A percentile compares a stretch with the other conserved stretches of the same genome.
Evolutionary conservation across 305 asterid genomes (phyloP).

Genomic region (Coffea humblotiana): DNA sequence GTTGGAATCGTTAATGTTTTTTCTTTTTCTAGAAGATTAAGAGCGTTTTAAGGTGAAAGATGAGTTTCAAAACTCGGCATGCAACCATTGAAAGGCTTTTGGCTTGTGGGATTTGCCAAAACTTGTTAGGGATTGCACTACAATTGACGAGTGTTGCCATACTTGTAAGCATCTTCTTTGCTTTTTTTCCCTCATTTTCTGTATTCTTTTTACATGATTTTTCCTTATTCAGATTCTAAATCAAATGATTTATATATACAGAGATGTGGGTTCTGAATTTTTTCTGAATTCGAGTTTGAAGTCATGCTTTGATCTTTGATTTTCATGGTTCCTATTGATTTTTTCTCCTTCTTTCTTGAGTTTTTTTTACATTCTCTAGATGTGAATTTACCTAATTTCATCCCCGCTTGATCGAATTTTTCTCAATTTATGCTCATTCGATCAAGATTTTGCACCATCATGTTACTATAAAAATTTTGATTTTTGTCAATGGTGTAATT

Average conservation of each 20-base stretch:
- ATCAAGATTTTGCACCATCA: not conserved
- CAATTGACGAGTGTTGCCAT: constrained; percentile 27
- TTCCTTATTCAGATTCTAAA: not conserved
- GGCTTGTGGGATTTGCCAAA: constrained; percentile 21
- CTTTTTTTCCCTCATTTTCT: not conserved
- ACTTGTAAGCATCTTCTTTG: not conserved
- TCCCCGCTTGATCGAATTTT: not conserved
- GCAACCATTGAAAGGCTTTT: constrained; percentile 11
- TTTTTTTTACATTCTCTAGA: no score
- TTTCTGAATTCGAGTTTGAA: not conserved
- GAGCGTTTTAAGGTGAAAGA: not conserved
- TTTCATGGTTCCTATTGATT: not conserved
- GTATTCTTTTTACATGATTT: not conserved
- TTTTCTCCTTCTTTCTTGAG: no score
- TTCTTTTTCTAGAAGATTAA: not conserved
- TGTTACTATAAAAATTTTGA: no score
- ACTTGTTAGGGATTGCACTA: constrained; percentile 7
- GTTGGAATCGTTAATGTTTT: not conserved
- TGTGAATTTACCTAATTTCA: no score
- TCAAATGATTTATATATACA: not conserved
- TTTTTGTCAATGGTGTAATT: no score
- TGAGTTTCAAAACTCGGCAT: not conserved
- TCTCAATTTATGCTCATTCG: no score
- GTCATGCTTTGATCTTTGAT: not conserved
- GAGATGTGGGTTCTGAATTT: not conserved